phyloP scores from a whole-genome alignment of 2,329 filamentous ascomycete genomes.

The Ophiostoma sp. region DNA sequence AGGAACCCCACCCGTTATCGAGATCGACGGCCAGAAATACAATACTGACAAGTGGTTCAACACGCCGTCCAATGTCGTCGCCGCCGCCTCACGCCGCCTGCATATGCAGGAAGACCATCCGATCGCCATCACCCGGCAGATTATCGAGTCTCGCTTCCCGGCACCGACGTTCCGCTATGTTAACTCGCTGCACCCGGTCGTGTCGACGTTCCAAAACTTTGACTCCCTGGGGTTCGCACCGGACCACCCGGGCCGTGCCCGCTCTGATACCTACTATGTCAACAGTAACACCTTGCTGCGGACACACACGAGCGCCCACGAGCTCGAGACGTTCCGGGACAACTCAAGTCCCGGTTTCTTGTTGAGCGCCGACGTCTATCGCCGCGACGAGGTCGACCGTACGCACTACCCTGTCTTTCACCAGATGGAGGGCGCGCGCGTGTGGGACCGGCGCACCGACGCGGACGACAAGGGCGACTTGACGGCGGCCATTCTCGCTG shows the following conservation, averaged over 20 bases:
- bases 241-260: slow-evolving; percentile 83
- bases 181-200: slow-evolving; percentile 78
- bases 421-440: slow-evolving; percentile 93
- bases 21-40: slow-evolving; percentile 65
- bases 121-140: slow-evolving; percentile 81
- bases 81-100: slow-evolving; percentile 73
- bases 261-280: slow-evolving; percentile 94
- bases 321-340: slow-evolving; percentile 75
- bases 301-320: slow-evolving; percentile 93
- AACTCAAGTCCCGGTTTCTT: slow-evolving; percentile 76
- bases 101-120: slow-evolving; percentile 92
- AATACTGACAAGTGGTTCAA: slow-evolving; percentile 82
- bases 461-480: slow-evolving; percentile 60
- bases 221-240: slow-evolving; percentile 90
- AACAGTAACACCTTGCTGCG: slow-evolving; percentile 80
- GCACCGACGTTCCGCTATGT: slow-evolving; percentile 70
- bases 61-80: slow-evolving; percentile 70
- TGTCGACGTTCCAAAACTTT: slow-evolving; percentile 85
- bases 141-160: slow-evolving; percentile 89
- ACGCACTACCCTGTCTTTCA: slow-evolving; percentile 97
- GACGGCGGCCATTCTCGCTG: slow-evolving; percentile 65
- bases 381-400: slow-evolving; percentile 89
- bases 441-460: slow-evolving; percentile 70
- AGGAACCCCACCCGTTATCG: slow-evolving; percentile 40
- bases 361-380: slow-evolving; percentile 91